Conservation (phyloP, 1,284 basidiomycete genomes). For the Malassezia brasiliensis region DNA sequence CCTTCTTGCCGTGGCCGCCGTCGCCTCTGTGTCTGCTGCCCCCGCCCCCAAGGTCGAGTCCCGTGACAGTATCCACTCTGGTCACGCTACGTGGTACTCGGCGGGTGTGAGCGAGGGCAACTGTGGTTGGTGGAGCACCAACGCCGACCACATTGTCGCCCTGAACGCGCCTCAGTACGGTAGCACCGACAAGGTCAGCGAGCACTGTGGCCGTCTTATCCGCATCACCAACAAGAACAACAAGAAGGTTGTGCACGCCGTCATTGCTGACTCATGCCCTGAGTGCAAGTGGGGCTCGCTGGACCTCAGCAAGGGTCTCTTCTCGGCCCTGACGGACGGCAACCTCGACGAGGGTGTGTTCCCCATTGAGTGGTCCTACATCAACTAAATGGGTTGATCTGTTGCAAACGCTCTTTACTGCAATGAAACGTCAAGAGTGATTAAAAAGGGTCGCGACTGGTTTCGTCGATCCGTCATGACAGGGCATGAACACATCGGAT, state of each 20-base stretch:
- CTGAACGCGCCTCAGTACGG: constrained; percentile 38
- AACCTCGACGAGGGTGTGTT: constrained; percentile 39
- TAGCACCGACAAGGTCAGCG: constrained; percentile 15
- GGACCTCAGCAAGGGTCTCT: constrained; percentile 68
- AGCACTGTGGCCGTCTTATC: constrained; percentile 57
- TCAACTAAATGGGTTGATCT: constrained; percentile 1
- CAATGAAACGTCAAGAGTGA: neutral
- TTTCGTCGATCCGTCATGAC: neutral
- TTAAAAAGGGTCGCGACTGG: neutral
- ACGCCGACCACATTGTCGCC: constrained; percentile 32
- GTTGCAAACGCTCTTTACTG: neutral
- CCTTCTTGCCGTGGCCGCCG: constrained; percentile 24
- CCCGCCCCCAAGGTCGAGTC: constrained; percentile 24
- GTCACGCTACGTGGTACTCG: constrained; percentile 38
- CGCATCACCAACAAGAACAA: constrained; percentile 56
- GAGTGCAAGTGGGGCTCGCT: constrained; percentile 64
- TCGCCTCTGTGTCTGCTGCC: constrained; percentile 29
- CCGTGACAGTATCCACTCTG: constrained; percentile 8
- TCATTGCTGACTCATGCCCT: constrained; percentile 62
- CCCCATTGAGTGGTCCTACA: constrained; percentile 35
- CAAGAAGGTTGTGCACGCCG: constrained; percentile 58
- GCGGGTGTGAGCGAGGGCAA: constrained; percentile 26
- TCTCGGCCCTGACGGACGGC: constrained; percentile 50
- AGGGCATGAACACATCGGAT: neutral
- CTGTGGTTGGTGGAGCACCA: constrained; percentile 22